These are phyloP conservation scores for Boeremia lycopersici DNA, from an alignment of 2,329 filamentous ascomycete genomes.

Conservation along the genomic window DNA sequence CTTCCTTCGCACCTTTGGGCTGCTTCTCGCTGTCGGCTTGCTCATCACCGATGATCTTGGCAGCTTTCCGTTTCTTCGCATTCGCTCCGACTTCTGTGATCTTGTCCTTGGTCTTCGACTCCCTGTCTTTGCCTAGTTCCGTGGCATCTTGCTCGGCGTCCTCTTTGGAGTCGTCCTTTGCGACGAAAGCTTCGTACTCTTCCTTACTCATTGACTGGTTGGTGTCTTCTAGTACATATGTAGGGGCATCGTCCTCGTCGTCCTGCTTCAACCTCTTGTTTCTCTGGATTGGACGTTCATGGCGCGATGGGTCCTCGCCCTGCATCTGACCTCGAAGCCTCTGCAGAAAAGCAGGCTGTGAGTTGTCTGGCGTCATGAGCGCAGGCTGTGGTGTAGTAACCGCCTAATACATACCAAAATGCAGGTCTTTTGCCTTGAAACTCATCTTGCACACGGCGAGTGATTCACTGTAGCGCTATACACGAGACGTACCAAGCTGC, in stretches of 20 bases:
- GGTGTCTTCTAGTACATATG: constrained; percentile 75
- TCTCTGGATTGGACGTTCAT: constrained; percentile 52
- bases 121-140: constrained; percentile 3
- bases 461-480: neutral
- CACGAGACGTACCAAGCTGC: neutral
- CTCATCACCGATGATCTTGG: constrained; percentile 43
- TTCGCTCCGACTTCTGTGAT: constrained; percentile 42
- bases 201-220: constrained; percentile 64
- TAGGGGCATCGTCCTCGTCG: constrained; percentile 77
- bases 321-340: constrained; percentile 59
- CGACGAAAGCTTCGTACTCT: constrained; percentile 55
- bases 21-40: constrained; percentile 25
- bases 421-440: constrained; percentile 72
- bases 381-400: constrained; percentile 40
- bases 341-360: constrained; percentile 54
- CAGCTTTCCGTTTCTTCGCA: constrained; percentile 47
- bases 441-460: constrained; percentile 55
- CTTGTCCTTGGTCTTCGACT: constrained; percentile 33
- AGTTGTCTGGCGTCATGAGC: constrained; percentile 52
- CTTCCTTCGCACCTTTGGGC: constrained; percentile 12
- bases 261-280: constrained; percentile 56
- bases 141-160: constrained; percentile 9
- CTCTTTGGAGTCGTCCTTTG: constrained; percentile 33
- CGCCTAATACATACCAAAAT: constrained; percentile 58
- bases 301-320: constrained; percentile 54